A percentile compares a stretch with the other conserved stretches of the same genome.
phyloP scores from a whole-genome alignment of 306 rosid genomes.

The Prunus mume region DNA sequence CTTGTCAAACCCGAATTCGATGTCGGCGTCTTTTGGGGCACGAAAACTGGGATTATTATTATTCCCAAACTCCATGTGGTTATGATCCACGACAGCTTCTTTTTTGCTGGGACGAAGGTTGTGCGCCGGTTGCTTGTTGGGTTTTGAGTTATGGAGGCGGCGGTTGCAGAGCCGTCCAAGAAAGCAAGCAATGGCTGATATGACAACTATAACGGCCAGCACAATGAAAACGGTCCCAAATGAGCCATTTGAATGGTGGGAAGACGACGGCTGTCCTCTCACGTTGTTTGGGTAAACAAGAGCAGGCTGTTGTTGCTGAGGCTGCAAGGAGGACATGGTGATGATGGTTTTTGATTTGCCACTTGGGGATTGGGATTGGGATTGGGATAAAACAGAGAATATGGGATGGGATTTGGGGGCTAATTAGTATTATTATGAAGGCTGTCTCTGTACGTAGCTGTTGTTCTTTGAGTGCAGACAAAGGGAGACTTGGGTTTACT shows the following conservation, averaged over 20 bases:
- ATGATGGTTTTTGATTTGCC: background rate
- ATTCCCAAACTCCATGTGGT: slow-evolving; percentile 11
- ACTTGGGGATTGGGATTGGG: slow-evolving; percentile 11
- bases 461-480: slow-evolving; percentile 62
- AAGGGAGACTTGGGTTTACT: slow-evolving; percentile 41
- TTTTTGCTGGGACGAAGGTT: slow-evolving; percentile 27
- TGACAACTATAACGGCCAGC: slow-evolving; percentile 60
- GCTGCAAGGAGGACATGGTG: slow-evolving; percentile 46
- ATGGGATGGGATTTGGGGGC: background rate
- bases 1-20: slow-evolving; percentile 57
- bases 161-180: slow-evolving; percentile 74
- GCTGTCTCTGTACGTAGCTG: background rate
- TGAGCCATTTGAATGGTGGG: slow-evolving; percentile 73
- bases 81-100: background rate
- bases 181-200: slow-evolving; percentile 72
- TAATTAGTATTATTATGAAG: background rate
- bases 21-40: slow-evolving; percentile 22
- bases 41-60: slow-evolving; percentile 19
- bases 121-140: slow-evolving; percentile 16
- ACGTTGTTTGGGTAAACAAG: slow-evolving; percentile 60
- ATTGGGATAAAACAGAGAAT: slow-evolving; percentile 9
- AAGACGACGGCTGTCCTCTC: slow-evolving; percentile 33
- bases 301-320: slow-evolving; percentile 52
- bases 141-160: slow-evolving; percentile 25
- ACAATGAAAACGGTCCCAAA: slow-evolving; percentile 91